A percentile compares a stretch with the other conserved stretches of the same genome.
phyloP scores from a whole-genome alignment of 495 filamentous ascomycete genomes.

The Talaromyces stipitatus region DNA sequence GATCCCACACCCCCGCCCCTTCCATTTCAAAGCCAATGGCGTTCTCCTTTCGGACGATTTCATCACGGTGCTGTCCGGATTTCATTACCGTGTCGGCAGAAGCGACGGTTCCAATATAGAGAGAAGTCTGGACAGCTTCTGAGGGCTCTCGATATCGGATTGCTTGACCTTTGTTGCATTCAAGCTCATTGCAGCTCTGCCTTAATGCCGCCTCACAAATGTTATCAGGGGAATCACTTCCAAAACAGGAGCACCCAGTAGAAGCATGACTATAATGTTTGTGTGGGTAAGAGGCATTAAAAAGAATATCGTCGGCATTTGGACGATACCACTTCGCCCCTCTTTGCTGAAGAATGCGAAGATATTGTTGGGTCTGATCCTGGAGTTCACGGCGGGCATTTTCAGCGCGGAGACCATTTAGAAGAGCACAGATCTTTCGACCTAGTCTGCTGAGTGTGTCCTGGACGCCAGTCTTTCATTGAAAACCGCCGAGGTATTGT shows the following conservation, averaged over 20 bases:
- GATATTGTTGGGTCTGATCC: neutral
- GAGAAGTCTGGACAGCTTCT: neutral
- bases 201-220: constrained; percentile 4
- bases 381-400: constrained; percentile 7
- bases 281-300: constrained; percentile 16
- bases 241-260: neutral
- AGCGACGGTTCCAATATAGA: constrained; percentile 15
- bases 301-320: constrained; percentile 18
- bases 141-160: neutral
- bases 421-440: constrained; percentile 16
- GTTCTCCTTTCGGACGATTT: constrained; percentile 7
- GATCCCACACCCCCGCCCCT: constrained; percentile 31
- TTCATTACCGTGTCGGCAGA: constrained; percentile 23
- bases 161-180: constrained; percentile 4
- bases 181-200: neutral
- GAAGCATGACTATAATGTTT: constrained; percentile 12
- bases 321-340: constrained; percentile 5
- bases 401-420: constrained; percentile 11
- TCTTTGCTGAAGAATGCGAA: neutral
- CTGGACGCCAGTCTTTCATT: constrained; percentile 10
- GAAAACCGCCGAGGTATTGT: constrained; percentile 14
- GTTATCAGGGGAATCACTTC: neutral
- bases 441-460: constrained; percentile 17
- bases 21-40: constrained; percentile 38
- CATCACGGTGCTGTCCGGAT: constrained; percentile 18